phyloP scores from a whole-genome alignment of 768 basidiomycete genomes.

The Termitomyces titanicus region DNA sequence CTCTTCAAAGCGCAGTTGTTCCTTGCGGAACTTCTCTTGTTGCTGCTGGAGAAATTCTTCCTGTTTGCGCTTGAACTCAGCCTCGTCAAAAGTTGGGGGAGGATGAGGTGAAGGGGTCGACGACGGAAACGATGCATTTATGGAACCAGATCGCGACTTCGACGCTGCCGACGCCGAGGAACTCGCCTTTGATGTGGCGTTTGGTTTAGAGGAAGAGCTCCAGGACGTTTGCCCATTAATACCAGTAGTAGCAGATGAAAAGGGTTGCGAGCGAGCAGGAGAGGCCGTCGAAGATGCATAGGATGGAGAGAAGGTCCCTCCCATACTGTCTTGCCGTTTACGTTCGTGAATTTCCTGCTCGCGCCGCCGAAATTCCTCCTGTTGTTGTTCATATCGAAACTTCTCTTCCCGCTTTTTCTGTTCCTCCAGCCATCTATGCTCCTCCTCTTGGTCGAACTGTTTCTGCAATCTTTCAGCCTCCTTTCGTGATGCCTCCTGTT shows the following conservation, averaged over 20 bases:
- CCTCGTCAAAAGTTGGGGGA: constrained; percentile 30
- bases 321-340: constrained; percentile 38
- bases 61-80: constrained; percentile 61
- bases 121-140: constrained; percentile 25
- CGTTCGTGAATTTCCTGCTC: constrained; percentile 45
- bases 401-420: constrained; percentile 24
- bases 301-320: constrained; percentile 26
- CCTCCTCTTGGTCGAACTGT: constrained; percentile 21
- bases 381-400: constrained; percentile 28
- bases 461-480: constrained; percentile 22
- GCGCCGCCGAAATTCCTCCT: constrained; percentile 39
- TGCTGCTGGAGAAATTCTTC: constrained; percentile 61
- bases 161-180: constrained; percentile 21
- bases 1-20: constrained; percentile 62
- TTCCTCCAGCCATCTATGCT: constrained; percentile 21
- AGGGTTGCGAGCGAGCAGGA: constrained; percentile 8
- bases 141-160: constrained; percentile 27
- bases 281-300: constrained; percentile 15
- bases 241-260: constrained; percentile 13
- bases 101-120: constrained; percentile 17
- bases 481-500: constrained; percentile 20
- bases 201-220: constrained; percentile 25
- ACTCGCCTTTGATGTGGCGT: constrained; percentile 14
- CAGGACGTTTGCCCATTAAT: constrained; percentile 25
- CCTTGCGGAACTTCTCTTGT: constrained; percentile 64